These are phyloP conservation scores for Lenwebbia sp. DNA, from an alignment of 345 rosid species.

Conservation along the genomic window DNA sequence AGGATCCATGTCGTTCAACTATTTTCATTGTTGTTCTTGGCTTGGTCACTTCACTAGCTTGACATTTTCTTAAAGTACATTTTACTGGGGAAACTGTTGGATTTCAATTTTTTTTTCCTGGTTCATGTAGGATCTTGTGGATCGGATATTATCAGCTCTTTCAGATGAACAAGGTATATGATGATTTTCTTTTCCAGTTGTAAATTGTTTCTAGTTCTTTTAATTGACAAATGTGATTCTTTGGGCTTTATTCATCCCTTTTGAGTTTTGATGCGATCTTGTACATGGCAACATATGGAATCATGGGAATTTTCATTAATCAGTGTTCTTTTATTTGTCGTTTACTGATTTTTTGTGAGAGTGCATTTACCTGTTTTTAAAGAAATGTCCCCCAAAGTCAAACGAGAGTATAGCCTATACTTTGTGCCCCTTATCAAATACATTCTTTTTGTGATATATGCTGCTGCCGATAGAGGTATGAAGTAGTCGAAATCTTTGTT, in stretches of 20 bases:
- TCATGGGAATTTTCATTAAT: neutral
- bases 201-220: neutral
- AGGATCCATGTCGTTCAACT: neutral
- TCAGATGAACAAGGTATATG: constrained; percentile 67
- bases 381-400: neutral
- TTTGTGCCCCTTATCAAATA: neutral
- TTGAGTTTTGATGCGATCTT: neutral
- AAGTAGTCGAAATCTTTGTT: neutral
- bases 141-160: constrained; percentile 54
- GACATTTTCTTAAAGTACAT: neutral
- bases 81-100: neutral
- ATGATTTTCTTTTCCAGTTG: neutral
- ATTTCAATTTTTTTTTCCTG: neutral
- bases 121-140: constrained; percentile 72
- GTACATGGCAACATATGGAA: neutral
- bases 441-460: neutral
- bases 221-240: neutral
- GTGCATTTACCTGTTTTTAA: neutral
- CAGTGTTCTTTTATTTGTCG: neutral
- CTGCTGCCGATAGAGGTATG: neutral
- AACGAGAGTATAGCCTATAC: neutral
- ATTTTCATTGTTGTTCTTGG: neutral
- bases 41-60: neutral
- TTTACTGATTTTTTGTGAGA: neutral
- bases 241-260: neutral